Percentiles rank a stretch among this genome's conserved stretches.
Conservation (phyloP, 2,329 filamentous ascomycete genomes). For the Dendrostoma leiphaemia region DNA sequence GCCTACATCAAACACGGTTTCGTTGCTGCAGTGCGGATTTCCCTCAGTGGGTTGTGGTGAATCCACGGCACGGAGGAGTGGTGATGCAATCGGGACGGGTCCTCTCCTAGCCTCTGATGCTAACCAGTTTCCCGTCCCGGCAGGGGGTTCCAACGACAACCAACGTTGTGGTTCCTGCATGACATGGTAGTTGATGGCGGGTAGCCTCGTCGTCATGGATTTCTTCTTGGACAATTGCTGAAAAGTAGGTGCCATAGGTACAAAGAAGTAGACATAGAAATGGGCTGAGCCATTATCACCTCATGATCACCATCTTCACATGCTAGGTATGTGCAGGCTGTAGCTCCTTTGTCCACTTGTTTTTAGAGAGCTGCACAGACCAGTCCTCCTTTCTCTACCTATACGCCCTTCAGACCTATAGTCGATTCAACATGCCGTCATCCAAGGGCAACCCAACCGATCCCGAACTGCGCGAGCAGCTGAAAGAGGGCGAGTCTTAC, state of each 20-base stretch:
- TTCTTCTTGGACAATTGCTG: too few relatives aligned
- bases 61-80: neutral
- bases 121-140: neutral
- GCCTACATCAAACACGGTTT: too few relatives aligned
- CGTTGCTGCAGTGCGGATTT: too few relatives aligned
- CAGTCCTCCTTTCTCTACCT: neutral
- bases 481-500: constrained; percentile 37
- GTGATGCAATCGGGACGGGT: constrained; percentile 13
- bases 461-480: constrained; percentile 35
- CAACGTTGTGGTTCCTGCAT: too few relatives aligned
- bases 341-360: too few relatives aligned
- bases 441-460: constrained; percentile 40
- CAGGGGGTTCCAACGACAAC: neutral
- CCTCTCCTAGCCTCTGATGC: neutral
- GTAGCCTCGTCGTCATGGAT: constrained; percentile 4
- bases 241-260: neutral
- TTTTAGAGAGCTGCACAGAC: too few relatives aligned
- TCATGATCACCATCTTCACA: too few relatives aligned
- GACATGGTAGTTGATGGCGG: neutral
- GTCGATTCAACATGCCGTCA: constrained; percentile 37
- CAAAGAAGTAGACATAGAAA: too few relatives aligned
- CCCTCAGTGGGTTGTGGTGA: too few relatives aligned
- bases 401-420: neutral
- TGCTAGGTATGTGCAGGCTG: too few relatives aligned
- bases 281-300: too few relatives aligned